Conservation (phyloP, 371 early-diverging fungal genomes). For the Chytridium lagenaria region DNA sequence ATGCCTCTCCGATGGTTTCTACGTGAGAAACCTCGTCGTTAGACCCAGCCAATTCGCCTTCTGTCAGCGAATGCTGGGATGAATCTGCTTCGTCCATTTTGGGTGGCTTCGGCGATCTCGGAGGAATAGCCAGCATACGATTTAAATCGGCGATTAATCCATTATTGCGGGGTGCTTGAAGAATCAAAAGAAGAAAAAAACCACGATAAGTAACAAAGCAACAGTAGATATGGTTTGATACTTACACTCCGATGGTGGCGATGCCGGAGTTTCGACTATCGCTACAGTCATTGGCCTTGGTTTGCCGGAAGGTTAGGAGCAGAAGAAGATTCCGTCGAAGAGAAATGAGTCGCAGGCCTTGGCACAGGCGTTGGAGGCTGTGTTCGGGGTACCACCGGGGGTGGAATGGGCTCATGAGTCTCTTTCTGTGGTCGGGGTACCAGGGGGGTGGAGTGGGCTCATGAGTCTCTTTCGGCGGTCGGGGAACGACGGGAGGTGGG, state of each 20-base stretch:
- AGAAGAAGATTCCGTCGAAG: slow-evolving; percentile 19
- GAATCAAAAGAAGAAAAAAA: not conserved
- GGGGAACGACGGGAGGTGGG: not conserved
- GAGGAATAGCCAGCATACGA: slow-evolving; percentile 46
- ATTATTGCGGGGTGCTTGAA: slow-evolving; percentile 16
- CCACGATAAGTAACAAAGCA: not conserved
- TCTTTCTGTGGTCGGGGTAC: not conserved
- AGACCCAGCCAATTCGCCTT: not conserved
- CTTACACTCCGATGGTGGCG: not conserved
- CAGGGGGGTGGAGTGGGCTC: not conserved
- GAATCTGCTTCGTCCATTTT: not conserved
- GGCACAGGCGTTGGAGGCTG: slow-evolving; percentile 18
- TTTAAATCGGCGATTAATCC: slow-evolving; percentile 42
- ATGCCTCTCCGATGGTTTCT: not conserved
- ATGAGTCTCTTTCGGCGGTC: not conserved
- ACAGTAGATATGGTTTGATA: not conserved
- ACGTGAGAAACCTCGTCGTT: slow-evolving; percentile 4
- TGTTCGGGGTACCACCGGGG: not conserved
- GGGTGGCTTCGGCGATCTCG: slow-evolving; percentile 14
- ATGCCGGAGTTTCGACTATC: not conserved
- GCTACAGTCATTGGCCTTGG: slow-evolving; percentile 3
- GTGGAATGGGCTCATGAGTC: not conserved
- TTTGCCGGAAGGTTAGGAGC: too few species aligned
- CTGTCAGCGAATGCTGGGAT: not conserved
- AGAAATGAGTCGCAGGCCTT: slow-evolving; percentile 16